These are phyloP conservation scores for Leishmania mexicana DNA, from an alignment of 208 protist species.

Conservation along the genomic window DNA sequence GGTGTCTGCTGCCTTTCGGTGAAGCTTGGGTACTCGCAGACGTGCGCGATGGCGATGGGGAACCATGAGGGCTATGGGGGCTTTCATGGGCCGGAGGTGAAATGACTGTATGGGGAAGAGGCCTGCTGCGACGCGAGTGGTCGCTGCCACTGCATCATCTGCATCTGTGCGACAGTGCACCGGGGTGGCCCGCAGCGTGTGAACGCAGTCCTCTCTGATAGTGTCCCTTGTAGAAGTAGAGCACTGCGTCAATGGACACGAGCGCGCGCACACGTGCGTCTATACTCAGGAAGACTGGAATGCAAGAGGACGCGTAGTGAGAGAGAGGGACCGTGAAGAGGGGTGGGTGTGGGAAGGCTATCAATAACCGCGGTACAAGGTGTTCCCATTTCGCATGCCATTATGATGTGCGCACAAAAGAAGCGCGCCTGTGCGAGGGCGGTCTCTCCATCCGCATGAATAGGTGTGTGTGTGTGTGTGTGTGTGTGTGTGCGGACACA, in stretches of 20 bases:
- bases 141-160: neutral
- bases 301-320: neutral
- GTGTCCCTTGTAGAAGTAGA: slow-evolving; percentile 8
- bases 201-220: slow-evolving; percentile 13
- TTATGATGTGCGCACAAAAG: neutral
- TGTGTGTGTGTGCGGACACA: neutral
- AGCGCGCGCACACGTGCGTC: neutral
- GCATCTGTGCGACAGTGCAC: slow-evolving; percentile 15
- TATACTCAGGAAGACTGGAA: neutral
- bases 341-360: neutral
- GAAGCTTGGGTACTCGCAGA: slow-evolving; percentile 6
- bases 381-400: neutral
- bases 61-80: slow-evolving; percentile 20
- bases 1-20: neutral
- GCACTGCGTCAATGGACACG: neutral
- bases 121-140: neutral
- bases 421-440: neutral
- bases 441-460: neutral
- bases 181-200: neutral
- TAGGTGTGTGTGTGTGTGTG: too few species aligned
- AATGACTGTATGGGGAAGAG: slow-evolving; percentile 11
- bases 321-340: neutral
- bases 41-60: slow-evolving; percentile 28
- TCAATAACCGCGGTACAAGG: neutral
- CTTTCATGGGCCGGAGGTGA: slow-evolving; percentile 25